Evolutionary conservation across 495 filamentous ascomycete genomes (phyloP), one percentile per base, ranked within the genome.

Genomic region (Bathelium albidoporum): DNA sequence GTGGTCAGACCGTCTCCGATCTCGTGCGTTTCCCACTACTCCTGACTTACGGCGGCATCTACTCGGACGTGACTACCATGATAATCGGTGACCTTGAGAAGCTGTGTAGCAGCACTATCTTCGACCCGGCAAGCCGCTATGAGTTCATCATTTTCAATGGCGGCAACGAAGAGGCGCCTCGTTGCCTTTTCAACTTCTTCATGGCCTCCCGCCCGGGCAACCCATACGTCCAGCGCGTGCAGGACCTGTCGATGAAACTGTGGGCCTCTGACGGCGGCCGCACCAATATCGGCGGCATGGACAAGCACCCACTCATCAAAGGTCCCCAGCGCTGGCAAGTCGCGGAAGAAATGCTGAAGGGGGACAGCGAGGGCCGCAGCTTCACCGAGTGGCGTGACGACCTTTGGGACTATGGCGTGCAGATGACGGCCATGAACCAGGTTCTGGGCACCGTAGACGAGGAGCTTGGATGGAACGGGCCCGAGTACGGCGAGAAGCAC

Each of bases 11-110:
- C 67, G 77, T 74, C 7, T 82, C 80, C 1, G 82, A 85, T 60
- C 79, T 85, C 9, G 81, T 83, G 18, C 78, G 82, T 26, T 82
- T 71, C 60, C 82, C 82, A 53, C 69, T 85, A 16, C 68, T 85
- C 32, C 73, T 81, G 3, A 76, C 73, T 60, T 81, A 83, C 65
- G 81, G 82, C 32, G 82, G 82, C 39, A 75, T 83, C 28, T 85
- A 83, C 64, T 77, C 81, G 0, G 81, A 84, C 65, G 81, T 80
- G 0, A 81, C 81, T 0, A 60, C 83, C 58, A 73, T 83, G 64
- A 79, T 80, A 63, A 82, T 83, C 64, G 81, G 81, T 7, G 81
- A 83, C 68, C 61, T 85, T 18, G 77, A 83, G 65, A 62, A 69
- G 12, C 70, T 83, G 0, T 85, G 80, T 80, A 69, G 70, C 63